These are phyloP conservation scores for Mucor racemosus DNA, from an alignment of 371 early-diverging fungal species.

Conservation along the genomic window DNA sequence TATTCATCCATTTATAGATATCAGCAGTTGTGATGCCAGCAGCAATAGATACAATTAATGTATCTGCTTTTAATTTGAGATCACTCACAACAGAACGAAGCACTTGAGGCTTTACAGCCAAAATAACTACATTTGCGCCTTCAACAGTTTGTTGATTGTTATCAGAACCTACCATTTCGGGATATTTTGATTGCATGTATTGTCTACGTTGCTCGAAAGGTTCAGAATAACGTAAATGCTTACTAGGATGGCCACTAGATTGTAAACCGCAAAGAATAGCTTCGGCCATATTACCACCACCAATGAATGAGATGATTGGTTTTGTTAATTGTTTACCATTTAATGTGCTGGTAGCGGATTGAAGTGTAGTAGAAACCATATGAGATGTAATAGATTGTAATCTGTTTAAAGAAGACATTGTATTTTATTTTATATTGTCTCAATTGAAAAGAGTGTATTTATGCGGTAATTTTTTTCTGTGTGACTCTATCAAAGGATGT, in stretches of 20 bases:
- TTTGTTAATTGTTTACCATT: constrained; percentile 12
- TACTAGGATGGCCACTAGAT: constrained; percentile 70
- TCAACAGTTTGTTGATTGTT: constrained; percentile 52
- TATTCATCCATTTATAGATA: constrained; percentile 74
- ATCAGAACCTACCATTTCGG: constrained; percentile 47
- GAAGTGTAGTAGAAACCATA: constrained; percentile 24
- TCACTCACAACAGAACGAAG: constrained; percentile 72
- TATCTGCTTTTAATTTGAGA: constrained; percentile 27
- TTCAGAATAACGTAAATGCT: constrained; percentile 80
- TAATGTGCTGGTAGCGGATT: not conserved
- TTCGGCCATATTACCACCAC: constrained; percentile 95
- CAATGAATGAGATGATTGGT: constrained; percentile 72
- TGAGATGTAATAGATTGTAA: constrained; percentile 28
- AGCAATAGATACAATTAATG: constrained; percentile 84
- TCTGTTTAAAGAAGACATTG: constrained; percentile 9
- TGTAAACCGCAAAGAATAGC: constrained; percentile 89
- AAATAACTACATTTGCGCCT: constrained; percentile 76
- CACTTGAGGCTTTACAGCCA: constrained; percentile 93
- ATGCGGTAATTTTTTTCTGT: constrained; percentile 7
- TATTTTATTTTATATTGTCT: constrained; percentile 3
- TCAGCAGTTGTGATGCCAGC: constrained; percentile 86
- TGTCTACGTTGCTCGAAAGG: constrained; percentile 70
- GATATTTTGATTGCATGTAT: constrained; percentile 69
- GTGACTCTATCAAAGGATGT: constrained; percentile 8
- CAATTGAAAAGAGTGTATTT: not conserved